Base-by-base conservation (phyloP, 2,329 filamentous ascomycete species). In the Cephalotrichum gorgonifer region DNA sequence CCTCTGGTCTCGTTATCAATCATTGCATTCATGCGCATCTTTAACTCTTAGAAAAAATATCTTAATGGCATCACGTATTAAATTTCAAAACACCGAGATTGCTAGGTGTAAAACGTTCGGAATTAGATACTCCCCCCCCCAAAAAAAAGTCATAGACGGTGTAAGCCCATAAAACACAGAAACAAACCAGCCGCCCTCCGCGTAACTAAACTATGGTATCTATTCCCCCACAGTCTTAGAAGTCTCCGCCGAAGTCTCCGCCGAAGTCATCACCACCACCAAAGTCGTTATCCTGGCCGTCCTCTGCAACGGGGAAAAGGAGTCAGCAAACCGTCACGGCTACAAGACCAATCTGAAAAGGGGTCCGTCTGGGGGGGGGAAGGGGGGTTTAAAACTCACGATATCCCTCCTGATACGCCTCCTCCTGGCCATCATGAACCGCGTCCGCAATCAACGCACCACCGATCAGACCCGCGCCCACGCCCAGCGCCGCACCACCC, bases 401-500 rank as follows among this genome's bases (percentile, higher is more conserved):
- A 51, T 63, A 70, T 49, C 71, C 72, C 0, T 74, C 64, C 38
- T 67, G 57, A 50, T 75, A 83, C 27, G 77, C 75, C 5, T 79
- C 71, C 52, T 83, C 67, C 55, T 86, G 65, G 43, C 75, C 62
- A 52, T 83, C 78, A 50, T 85, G 68, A 46, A 90, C 72, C 1
- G 83, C 82, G 59, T 85, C 73, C 2, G 75, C 83, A 28, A 95
- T 65, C 58, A 95, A 53, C 53, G 80, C 77, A 49, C 89, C 89
- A 56, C 88, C 90, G 1, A 95, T 58, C 61, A 95, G 60, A 64
- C 89, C 89, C 54, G 85, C 89, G 56, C 88, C 89, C 4, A 87
- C 64, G 68, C 89, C 89, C 41, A 95, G 69, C 22, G 86, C 86
- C 8, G 83, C 80, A 47, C 83, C 88, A 44, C 75, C 79, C 52